Evolutionary conservation across 495 filamentous ascomycete genomes (phyloP).

Genomic region (Rhypophila decipiens): DNA sequence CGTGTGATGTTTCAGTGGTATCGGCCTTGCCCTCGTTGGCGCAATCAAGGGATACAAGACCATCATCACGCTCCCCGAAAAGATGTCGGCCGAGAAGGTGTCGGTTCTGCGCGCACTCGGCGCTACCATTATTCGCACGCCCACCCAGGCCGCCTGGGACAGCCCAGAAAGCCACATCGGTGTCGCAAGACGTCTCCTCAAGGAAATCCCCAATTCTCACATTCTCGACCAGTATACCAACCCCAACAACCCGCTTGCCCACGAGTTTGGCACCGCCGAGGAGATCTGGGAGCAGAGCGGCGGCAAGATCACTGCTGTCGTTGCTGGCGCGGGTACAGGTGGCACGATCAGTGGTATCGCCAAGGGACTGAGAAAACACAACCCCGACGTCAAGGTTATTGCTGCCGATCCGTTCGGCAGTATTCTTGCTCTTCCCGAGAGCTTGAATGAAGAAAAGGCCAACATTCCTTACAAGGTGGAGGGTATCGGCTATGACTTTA

Average conservation of each 20-base stretch:
- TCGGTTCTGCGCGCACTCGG: slow-evolving; percentile 87
- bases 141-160: slow-evolving; percentile 91
- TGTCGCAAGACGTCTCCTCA: slow-evolving; percentile 80
- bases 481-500: slow-evolving; percentile 98
- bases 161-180: slow-evolving; percentile 95
- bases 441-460: slow-evolving; percentile 67
- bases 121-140: slow-evolving; percentile 95
- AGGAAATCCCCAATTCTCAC: slow-evolving; percentile 93
- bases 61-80: slow-evolving; percentile 97
- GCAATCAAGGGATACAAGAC: slow-evolving; percentile 97
- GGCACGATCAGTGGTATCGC: slow-evolving; percentile 92
- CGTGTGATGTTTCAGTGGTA: slow-evolving; percentile 55
- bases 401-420: slow-evolving; percentile 89
- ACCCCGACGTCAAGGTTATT: slow-evolving; percentile 71
- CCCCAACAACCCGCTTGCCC: slow-evolving; percentile 82
- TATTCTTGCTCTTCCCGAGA: slow-evolving; percentile 72
- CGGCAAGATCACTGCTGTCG: slow-evolving; percentile 76
- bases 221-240: slow-evolving; percentile 98
- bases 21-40: slow-evolving; percentile 87
- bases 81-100: slow-evolving; percentile 99
- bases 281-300: slow-evolving; percentile 91
- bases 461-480: slow-evolving; percentile 95
- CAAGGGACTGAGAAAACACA: slow-evolving; percentile 80
- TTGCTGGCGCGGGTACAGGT: slow-evolving; percentile 92
- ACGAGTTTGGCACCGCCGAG: slow-evolving; percentile 91